Percentiles rank a stretch among this genome's conserved stretches.
Conservation (phyloP, 2,329 filamentous ascomycete species). For the Ophiostoma sp. region DNA sequence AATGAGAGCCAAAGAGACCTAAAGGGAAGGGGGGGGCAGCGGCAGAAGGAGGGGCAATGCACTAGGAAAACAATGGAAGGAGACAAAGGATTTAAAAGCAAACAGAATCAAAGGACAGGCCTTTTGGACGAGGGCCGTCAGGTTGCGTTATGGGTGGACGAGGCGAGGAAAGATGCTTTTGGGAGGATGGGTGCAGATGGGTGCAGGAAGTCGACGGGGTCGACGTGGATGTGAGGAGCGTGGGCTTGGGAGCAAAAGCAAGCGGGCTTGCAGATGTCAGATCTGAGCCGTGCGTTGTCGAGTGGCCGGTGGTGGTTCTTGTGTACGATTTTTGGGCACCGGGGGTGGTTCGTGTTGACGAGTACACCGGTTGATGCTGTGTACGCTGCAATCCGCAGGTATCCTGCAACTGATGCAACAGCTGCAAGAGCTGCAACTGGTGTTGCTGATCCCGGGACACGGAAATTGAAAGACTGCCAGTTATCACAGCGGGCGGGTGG, state of each 20-base stretch:
- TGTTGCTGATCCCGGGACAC: conserved; percentile 16
- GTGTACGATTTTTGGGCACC: neutral
- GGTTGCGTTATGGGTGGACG: conserved; percentile 24
- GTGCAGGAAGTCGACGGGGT: neutral
- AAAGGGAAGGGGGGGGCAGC: conserved; percentile 18
- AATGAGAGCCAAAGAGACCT: neutral
- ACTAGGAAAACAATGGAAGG: conserved; percentile 17
- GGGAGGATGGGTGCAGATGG: conserved; percentile 16
- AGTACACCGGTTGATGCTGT: conserved; percentile 21
- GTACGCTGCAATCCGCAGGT: conserved; percentile 14
- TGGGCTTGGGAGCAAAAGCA: neutral
- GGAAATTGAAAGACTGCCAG: conserved; percentile 16
- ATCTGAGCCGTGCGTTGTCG: conserved; percentile 20
- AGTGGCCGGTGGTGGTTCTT: neutral
- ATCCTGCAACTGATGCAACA: conserved; percentile 19
- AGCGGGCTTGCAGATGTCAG: conserved; percentile 26
- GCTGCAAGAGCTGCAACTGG: neutral
- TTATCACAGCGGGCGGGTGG: conserved; percentile 12
- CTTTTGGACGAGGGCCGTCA: neutral
- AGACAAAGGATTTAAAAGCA: conserved; percentile 15
- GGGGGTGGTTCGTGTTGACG: conserved; percentile 12
- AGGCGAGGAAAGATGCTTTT: conserved; percentile 2
- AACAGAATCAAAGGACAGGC: conserved; percentile 10
- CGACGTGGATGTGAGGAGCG: conserved; percentile 20
- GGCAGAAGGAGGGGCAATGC: conserved; percentile 21